Percentiles rank a stretch among this genome's conserved stretches.
Conservation (phyloP, 495 filamentous ascomycete species). For the Tricharina praecox region DNA sequence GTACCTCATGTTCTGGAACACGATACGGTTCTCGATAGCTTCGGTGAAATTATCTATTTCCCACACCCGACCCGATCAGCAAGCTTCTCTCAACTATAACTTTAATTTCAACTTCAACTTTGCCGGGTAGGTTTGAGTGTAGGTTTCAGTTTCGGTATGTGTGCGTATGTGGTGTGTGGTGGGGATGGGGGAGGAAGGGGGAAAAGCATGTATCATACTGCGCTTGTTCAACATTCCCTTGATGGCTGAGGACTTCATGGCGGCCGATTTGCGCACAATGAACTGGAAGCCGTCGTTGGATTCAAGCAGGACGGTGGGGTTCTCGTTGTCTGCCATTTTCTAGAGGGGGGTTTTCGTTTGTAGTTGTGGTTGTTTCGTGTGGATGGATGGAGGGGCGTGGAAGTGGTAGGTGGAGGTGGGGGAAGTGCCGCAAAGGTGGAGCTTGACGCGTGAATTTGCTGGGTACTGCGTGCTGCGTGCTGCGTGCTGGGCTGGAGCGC, state of each 20-base stretch:
- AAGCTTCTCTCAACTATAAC: too few relatives aligned
- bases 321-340: not conserved
- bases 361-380: too few relatives aligned
- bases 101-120: too few relatives aligned
- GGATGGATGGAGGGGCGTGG: not conserved
- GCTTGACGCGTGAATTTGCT: too few relatives aligned
- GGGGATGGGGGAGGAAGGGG: too few relatives aligned
- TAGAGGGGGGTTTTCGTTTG: too few relatives aligned
- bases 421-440: too few relatives aligned
- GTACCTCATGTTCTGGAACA: constrained; percentile 27
- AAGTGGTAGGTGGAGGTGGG: not conserved
- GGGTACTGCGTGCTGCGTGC: too few relatives aligned
- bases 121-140: too few relatives aligned
- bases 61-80: too few relatives aligned
- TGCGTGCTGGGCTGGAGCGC: too few relatives aligned
- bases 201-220: too few relatives aligned
- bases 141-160: not conserved
- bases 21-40: constrained; percentile 22
- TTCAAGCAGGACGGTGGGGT: constrained; percentile 53
- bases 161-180: not conserved
- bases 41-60: constrained; percentile 22
- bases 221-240: constrained; percentile 67
- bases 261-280: constrained; percentile 59
- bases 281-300: constrained; percentile 83
- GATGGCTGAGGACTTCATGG: constrained; percentile 54